Percentiles rank a stretch among this genome's conserved stretches.
phyloP scores from a whole-genome alignment of 2,329 filamentous ascomycete species.

The Fusarium circinatum region DNA sequence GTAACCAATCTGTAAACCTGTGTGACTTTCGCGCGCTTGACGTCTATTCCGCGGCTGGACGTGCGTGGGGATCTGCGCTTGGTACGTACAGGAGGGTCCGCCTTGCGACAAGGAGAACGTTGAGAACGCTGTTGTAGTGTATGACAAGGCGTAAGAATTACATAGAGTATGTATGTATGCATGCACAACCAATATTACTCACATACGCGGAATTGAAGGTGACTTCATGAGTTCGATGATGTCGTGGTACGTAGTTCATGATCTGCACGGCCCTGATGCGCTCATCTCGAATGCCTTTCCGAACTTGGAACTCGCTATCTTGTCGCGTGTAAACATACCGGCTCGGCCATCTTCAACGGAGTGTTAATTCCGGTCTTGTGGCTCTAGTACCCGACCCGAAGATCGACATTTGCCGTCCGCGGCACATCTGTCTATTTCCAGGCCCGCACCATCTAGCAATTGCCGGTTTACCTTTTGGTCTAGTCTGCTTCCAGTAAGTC shows the following conservation, averaged over 20 bases:
- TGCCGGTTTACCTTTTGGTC: conserved; percentile 31
- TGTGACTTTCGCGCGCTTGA: conserved; percentile 34
- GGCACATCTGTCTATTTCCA: conserved; percentile 39
- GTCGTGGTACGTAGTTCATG: not conserved
- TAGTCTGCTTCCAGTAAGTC: conserved; percentile 27
- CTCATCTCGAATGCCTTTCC: conserved; percentile 26
- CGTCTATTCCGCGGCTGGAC: conserved; percentile 29
- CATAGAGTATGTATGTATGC: not conserved
- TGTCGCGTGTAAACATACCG: not conserved
- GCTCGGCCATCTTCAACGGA: conserved; percentile 17
- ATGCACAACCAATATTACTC: conserved; percentile 1
- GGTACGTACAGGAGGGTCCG: not conserved
- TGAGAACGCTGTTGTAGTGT: conserved; percentile 29
- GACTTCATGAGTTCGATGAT: conserved; percentile 11
- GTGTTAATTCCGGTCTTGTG: conserved; percentile 33
- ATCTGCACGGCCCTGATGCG: conserved; percentile 5
- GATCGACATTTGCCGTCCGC: conserved; percentile 45
- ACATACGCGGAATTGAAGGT: conserved; percentile 5
- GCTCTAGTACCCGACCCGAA: conserved; percentile 37
- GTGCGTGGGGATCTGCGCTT: conserved; percentile 4
- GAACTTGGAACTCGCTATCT: conserved; percentile 7
- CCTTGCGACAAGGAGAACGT: not conserved
- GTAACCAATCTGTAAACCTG: conserved; percentile 21
- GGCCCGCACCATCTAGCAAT: conserved; percentile 35
- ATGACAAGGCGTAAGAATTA: conserved; percentile 15